Evolutionary conservation across 768 basidiomycete species (phyloP).

Genomic region (Chiua virens): DNA sequence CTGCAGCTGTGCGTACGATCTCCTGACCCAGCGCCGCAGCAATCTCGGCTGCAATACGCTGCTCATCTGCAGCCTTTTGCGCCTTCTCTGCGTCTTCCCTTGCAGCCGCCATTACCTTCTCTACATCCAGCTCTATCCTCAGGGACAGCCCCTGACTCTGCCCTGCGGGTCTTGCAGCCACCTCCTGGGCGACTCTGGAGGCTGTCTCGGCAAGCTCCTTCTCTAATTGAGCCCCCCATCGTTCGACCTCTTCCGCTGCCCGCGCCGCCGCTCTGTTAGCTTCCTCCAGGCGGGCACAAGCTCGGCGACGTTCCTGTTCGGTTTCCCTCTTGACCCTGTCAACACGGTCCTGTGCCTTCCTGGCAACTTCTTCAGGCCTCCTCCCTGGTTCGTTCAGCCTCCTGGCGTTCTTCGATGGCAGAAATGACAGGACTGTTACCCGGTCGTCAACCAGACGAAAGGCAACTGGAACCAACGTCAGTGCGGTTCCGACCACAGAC

Average conservation of each 20-base stretch:
- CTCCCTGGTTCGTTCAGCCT: slow-evolving; percentile 4
- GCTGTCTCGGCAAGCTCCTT: slow-evolving; percentile 7
- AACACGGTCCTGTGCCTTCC: not conserved
- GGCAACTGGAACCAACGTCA: too few species aligned
- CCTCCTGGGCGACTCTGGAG: slow-evolving; percentile 3
- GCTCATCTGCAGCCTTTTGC: slow-evolving; percentile 9
- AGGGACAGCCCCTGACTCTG: not conserved
- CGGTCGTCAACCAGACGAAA: too few species aligned
- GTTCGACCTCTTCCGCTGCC: slow-evolving; percentile 8
- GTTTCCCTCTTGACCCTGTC: not conserved
- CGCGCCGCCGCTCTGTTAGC: slow-evolving; percentile 1
- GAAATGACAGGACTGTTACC: slow-evolving; percentile 11
- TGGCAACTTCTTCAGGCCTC: slow-evolving; percentile 5
- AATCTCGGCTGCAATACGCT: slow-evolving; percentile 6
- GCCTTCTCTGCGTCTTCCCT: slow-evolving; percentile 9
- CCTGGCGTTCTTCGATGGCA: slow-evolving; percentile 1
- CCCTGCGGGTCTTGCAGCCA: not conserved
- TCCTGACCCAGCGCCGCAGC: slow-evolving; percentile 8
- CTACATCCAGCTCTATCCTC: slow-evolving; percentile 3
- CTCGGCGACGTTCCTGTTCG: slow-evolving; percentile 6
- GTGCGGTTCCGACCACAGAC: too few species aligned
- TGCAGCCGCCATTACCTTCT: slow-evolving; percentile 3
- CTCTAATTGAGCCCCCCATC: slow-evolving; percentile 9
- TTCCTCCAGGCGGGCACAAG: slow-evolving; percentile 2
- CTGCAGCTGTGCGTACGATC: slow-evolving; percentile 7